A percentile compares a stretch with the other conserved stretches of the same genome.
Evolutionary conservation across 2,329 filamentous ascomycete species (phyloP).

Genomic region (Aurifilum marmelostoma): DNA sequence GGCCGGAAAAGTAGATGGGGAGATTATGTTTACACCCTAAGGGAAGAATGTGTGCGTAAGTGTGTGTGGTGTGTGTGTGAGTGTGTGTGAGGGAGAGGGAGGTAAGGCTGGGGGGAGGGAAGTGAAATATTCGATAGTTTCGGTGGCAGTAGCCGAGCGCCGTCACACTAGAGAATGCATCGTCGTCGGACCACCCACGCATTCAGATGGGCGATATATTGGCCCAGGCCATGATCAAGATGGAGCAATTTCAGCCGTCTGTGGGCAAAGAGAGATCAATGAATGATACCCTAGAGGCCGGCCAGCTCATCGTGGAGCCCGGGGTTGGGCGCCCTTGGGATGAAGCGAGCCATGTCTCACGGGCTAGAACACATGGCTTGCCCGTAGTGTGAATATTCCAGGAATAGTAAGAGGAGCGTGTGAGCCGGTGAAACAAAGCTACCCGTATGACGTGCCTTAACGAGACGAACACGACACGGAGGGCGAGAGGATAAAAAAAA

Average conservation of each 20-base stretch:
- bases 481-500: background rate
- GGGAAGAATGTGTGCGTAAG: no score
- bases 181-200: slow-evolving; percentile 20
- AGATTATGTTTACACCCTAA: slow-evolving; percentile 18
- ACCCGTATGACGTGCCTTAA: slow-evolving; percentile 24
- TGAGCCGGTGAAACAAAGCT: slow-evolving; percentile 28
- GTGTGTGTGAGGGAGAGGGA: background rate
- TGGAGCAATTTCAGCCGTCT: slow-evolving; percentile 20
- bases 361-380: slow-evolving; percentile 20
- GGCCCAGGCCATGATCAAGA: slow-evolving; percentile 18
- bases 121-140: slow-evolving; percentile 26
- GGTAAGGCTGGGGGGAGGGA: slow-evolving; percentile 10
- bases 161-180: slow-evolving; percentile 23
- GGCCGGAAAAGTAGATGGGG: background rate
- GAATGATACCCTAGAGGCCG: slow-evolving; percentile 14
- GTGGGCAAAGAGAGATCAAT: slow-evolving; percentile 15
- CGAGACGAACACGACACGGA: slow-evolving; percentile 18
- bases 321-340: slow-evolving; percentile 18
- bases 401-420: slow-evolving; percentile 24
- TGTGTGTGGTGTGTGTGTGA: no score
- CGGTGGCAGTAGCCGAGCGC: slow-evolving; percentile 16
- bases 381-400: slow-evolving; percentile 21
- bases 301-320: slow-evolving; percentile 23
- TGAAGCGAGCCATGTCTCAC: slow-evolving; percentile 25
- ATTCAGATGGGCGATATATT: slow-evolving; percentile 17